Conservation (phyloP, 2,329 filamentous ascomycete genomes). For the Xylariomycetidae sp. region DNA sequence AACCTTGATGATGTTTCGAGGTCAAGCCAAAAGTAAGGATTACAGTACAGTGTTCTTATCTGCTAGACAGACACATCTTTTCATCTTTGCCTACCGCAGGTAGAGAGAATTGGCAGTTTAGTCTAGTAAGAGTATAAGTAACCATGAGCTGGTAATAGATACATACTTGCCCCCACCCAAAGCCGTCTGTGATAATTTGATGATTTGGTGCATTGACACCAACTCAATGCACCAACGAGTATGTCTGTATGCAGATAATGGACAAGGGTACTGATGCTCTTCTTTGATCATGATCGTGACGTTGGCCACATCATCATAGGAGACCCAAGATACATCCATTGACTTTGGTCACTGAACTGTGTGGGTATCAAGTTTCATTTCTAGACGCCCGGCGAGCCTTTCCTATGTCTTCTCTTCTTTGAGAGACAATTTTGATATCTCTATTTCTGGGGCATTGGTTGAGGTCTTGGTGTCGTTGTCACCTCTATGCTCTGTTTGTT, state of each 20-base stretch:
- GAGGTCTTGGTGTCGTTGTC: conserved; percentile 1
- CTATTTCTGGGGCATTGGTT: conserved; percentile 7
- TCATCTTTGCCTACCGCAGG: conserved; percentile 19
- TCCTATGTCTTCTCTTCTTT: conserved; percentile 22
- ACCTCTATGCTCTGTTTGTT: not conserved
- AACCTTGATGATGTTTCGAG: too few relatives aligned
- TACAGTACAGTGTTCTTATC: conserved; percentile 13
- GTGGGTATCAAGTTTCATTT: conserved; percentile 13
- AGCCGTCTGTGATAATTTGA: not conserved
- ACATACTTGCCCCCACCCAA: not conserved
- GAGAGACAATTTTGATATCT: conserved; percentile 20
- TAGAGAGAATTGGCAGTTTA: conserved; percentile 20
- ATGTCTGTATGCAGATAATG: too few relatives aligned
- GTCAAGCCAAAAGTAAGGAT: too few relatives aligned
- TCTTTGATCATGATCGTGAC: too few relatives aligned
- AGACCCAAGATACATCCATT: too few relatives aligned
- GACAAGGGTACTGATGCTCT: too few relatives aligned
- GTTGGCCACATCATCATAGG: too few relatives aligned
- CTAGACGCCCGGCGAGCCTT: too few relatives aligned
- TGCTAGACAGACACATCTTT: conserved; percentile 22
- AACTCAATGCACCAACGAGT: too few relatives aligned
- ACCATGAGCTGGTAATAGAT: conserved; percentile 13
- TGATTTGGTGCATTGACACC: too few relatives aligned
- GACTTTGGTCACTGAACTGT: too few relatives aligned
- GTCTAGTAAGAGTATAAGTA: conserved; percentile 22